Conservation (phyloP, 805 yeast genomes). For the Saturnispora diversa region DNA sequence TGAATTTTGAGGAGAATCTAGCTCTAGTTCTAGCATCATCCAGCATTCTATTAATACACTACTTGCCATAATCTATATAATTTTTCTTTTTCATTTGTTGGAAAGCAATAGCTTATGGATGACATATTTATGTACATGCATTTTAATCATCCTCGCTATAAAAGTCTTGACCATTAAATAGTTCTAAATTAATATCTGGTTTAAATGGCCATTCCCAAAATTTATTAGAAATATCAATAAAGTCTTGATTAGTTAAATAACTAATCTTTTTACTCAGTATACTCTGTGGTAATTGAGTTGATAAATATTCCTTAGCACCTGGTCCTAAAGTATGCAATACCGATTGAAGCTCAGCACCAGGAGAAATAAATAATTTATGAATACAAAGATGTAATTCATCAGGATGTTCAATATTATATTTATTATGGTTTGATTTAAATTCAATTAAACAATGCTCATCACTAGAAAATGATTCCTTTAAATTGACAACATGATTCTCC, state of each 20-base stretch:
- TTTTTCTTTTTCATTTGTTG: no score
- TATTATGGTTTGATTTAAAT: slow-evolving; percentile 25
- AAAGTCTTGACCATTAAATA: slow-evolving; percentile 14
- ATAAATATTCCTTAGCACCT: slow-evolving; percentile 59
- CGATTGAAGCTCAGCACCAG: slow-evolving; percentile 33
- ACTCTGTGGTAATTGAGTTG: slow-evolving; percentile 27
- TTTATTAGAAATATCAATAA: slow-evolving; percentile 39
- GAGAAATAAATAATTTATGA: slow-evolving; percentile 46
- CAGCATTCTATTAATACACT: no score
- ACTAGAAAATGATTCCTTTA: slow-evolving; percentile 17
- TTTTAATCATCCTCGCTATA: slow-evolving; percentile 3
- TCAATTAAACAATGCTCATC: slow-evolving; percentile 27
- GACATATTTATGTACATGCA: background rate
- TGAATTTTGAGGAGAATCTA: no score
- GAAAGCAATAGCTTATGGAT: no score
- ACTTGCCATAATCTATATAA: no score
- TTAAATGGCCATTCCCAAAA: slow-evolving; percentile 82
- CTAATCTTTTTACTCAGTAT: slow-evolving; percentile 39
- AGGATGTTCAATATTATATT: slow-evolving; percentile 29
- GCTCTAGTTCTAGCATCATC: no score
- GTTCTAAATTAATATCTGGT: slow-evolving; percentile 33
- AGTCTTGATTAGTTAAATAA: slow-evolving; percentile 49
- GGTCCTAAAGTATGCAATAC: slow-evolving; percentile 61
- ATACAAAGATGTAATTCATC: slow-evolving; percentile 63
- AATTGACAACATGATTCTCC: slow-evolving; percentile 18